phyloP scores from a whole-genome alignment of 108 stramenopile species.

The Discostella pseudostelligera region DNA sequence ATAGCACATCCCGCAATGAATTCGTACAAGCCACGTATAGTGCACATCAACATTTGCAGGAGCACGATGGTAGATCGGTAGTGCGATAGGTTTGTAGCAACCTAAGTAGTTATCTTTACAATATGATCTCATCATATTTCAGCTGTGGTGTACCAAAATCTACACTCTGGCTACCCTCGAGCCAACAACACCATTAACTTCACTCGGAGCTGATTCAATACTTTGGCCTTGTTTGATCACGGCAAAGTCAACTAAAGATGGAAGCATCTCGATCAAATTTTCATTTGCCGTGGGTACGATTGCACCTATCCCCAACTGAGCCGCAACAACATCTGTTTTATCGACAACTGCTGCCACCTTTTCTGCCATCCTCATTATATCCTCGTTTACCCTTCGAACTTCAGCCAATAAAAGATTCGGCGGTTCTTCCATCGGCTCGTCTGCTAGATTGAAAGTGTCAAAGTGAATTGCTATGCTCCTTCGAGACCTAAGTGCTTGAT shows the following conservation, averaged over 20 bases:
- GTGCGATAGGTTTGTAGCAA: too few species aligned
- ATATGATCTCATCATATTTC: too few species aligned
- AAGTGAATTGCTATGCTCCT: conserved; percentile 89
- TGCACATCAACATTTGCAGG: too few species aligned
- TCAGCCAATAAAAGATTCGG: conserved; percentile 42
- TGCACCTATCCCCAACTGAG: conserved; percentile 2
- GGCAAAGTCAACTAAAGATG: conserved; percentile 44
- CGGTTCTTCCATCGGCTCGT: conserved; percentile 75
- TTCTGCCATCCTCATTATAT: conserved; percentile 33
- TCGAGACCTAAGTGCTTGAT: conserved; percentile 53
- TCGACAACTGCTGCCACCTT: conserved; percentile 35
- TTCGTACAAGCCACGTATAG: too few species aligned
- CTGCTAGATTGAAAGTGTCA: conserved; percentile 85
- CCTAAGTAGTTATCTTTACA: too few species aligned
- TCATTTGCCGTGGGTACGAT: conserved; percentile 5
- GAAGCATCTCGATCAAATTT: conserved; percentile 31
- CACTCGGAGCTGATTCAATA: conserved; percentile 32
- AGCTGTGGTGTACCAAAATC: too few species aligned
- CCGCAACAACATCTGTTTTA: conserved; percentile 17
- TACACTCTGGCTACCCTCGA: neutral
- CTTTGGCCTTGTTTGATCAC: conserved; percentile 43
- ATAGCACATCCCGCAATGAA: too few species aligned
- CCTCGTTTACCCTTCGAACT: conserved; percentile 31
- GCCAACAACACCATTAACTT: neutral
- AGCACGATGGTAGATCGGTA: too few species aligned